These are phyloP conservation scores for Penicillium desertorum DNA, from an alignment of 495 filamentous ascomycete genomes.

Conservation along the genomic window DNA sequence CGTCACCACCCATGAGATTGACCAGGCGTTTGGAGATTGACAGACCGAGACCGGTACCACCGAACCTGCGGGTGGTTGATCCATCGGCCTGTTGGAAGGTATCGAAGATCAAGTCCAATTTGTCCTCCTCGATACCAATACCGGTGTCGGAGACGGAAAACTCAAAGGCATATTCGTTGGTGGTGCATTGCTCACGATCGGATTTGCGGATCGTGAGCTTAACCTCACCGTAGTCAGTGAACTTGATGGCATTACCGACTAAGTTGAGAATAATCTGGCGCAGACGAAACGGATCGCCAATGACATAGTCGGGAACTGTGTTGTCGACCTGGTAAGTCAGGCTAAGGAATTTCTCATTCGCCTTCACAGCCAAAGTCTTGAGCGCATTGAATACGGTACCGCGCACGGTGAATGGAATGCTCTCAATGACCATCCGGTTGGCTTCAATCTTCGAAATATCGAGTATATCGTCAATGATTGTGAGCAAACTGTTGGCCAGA, in stretches of 20 bases:
- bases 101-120: slow-evolving; percentile 96
- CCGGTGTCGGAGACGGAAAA: slow-evolving; percentile 97
- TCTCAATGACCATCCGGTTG: slow-evolving; percentile 97
- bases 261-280: slow-evolving; percentile 81
- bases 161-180: slow-evolving; percentile 89
- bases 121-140: slow-evolving; percentile 94
- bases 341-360: slow-evolving; percentile 92
- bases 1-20: slow-evolving; percentile 93
- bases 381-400: slow-evolving; percentile 96
- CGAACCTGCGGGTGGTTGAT: slow-evolving; percentile 94
- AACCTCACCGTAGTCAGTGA: slow-evolving; percentile 96
- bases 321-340: slow-evolving; percentile 92
- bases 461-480: slow-evolving; percentile 98
- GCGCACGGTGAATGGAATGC: slow-evolving; percentile 92
- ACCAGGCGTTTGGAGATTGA: slow-evolving; percentile 97
- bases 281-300: slow-evolving; percentile 94
- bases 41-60: slow-evolving; percentile 90
- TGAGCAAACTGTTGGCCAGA: slow-evolving; percentile 92
- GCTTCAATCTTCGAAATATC: slow-evolving; percentile 99
- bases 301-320: slow-evolving; percentile 92
- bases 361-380: slow-evolving; percentile 92
- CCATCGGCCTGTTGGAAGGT: slow-evolving; percentile 99
- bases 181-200: slow-evolving; percentile 61
- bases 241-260: slow-evolving; percentile 71
- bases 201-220: slow-evolving; percentile 83